A percentile compares a stretch with the other conserved stretches of the same genome.
Conservation (phyloP, 495 filamentous ascomycete species). For the Aspergillus conjunctus region DNA sequence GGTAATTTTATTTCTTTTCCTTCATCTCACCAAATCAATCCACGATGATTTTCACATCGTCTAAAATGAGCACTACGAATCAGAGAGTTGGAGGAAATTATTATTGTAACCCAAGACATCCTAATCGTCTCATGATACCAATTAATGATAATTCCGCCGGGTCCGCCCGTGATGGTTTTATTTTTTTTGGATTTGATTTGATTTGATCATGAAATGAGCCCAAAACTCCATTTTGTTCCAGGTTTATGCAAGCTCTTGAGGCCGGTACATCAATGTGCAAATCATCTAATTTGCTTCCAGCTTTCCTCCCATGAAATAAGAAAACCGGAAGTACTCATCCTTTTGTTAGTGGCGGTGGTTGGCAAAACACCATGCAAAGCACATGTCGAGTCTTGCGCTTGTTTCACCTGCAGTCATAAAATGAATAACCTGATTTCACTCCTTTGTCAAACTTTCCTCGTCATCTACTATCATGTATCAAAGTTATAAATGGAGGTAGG, state of each 20-base stretch:
- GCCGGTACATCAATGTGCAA: too few relatives aligned
- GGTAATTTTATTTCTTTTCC: slow-evolving; percentile 4
- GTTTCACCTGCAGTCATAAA: slow-evolving; percentile 4
- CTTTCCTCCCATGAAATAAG: neutral
- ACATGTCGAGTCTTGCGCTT: neutral
- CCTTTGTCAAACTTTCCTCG: neutral
- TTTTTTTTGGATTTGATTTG: too few relatives aligned
- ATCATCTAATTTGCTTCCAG: too few relatives aligned
- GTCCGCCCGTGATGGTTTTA: too few relatives aligned
- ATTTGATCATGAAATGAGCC: too few relatives aligned
- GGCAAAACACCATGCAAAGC: neutral
- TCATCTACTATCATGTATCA: neutral
- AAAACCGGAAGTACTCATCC: neutral
- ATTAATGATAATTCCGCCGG: too few relatives aligned
- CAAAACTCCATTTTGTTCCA: too few relatives aligned
- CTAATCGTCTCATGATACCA: neutral
- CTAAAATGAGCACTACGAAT: neutral
- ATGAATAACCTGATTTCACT: neutral
- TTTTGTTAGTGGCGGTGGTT: neutral
- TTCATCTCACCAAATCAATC: neutral
- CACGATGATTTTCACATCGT: neutral
- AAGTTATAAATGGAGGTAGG: neutral
- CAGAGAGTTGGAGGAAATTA: neutral
- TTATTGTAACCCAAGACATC: neutral
- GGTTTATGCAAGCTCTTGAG: too few relatives aligned